Evolutionary conservation across 2,329 filamentous ascomycete genomes (phyloP), one percentile per base, ranked within the genome.

Genomic region (Ophiostoma piceae): DNA sequence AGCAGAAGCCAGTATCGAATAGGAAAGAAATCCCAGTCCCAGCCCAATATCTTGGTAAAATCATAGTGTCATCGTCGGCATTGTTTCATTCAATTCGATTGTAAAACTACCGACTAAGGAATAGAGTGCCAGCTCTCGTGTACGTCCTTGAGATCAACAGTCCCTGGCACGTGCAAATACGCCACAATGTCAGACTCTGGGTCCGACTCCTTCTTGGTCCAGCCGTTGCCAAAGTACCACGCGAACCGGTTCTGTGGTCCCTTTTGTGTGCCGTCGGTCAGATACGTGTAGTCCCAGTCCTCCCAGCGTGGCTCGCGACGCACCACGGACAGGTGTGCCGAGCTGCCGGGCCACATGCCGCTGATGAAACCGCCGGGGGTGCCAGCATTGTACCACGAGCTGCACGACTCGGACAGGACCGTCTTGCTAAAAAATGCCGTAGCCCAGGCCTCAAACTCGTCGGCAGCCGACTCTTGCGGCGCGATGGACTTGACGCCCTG

Each of bases 51-150:
- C 11, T 41, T 41, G 39, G 9, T 41, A 12, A 12, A 41, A 35
- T 35, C 41, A 14, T 11, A 5, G 41, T 43, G 4, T 43, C 43
- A 2, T 47, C 4, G 3, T 41, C 39, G 39, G 16, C 16, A 47
- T 47, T 9, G 43, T n/a, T 47, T 47, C 43, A 2, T 47, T 7
- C 4, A 6, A 47, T 47, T 7, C 19, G 14, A 57, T 22, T 57
- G 8, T 57, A 2, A 16, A 35, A 19, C 2, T 62, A 35, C 19
- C 5, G 35, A 26, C 65, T 29, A 66, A 9, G 29, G 32, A 64
- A 68, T 26, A n/a, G 26, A 67, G 14, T 71, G 91, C 90, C 90
- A 92, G 22, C 82, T 83, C 80, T 92, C 90, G 76, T 92, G 85
- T 68, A 90, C 76, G 64, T 86, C 82, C 73, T 83, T 82, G 72